A percentile compares a stretch with the other conserved stretches of the same genome.
These are phyloP conservation scores for Melanopsichium pennsylvanicum DNA, from an alignment of 1,284 basidiomycete genomes.

Conservation along the genomic window DNA sequence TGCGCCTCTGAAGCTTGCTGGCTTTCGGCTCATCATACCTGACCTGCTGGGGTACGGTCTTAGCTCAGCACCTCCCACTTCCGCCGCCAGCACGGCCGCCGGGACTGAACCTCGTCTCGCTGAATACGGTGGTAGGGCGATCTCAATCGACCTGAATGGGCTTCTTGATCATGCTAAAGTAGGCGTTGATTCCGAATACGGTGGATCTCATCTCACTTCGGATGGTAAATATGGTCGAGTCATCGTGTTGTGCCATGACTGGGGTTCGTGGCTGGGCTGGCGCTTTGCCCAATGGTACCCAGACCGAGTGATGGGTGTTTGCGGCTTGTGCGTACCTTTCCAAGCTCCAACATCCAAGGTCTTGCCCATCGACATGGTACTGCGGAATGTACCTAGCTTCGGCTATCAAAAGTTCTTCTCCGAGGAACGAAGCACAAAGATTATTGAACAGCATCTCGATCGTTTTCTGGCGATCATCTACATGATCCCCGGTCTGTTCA, in stretches of 20 bases:
- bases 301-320: conserved; percentile 48
- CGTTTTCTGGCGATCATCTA: conserved; percentile 51
- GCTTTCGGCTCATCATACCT: conserved; percentile 51
- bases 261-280: conserved; percentile 57
- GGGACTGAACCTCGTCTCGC: conserved; percentile 32
- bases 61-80: conserved; percentile 35
- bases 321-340: conserved; percentile 50
- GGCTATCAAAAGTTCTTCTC: conserved; percentile 57
- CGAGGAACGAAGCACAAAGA: conserved; percentile 48
- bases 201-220: conserved; percentile 25
- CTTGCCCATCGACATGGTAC: conserved; percentile 36
- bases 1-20: conserved; percentile 36
- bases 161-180: conserved; percentile 48
- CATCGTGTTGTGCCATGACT: conserved; percentile 56
- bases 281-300: conserved; percentile 48
- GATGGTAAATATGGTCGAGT: conserved; percentile 42
- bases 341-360: conserved; percentile 34
- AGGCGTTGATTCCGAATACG: conserved; percentile 34
- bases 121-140: conserved; percentile 50
- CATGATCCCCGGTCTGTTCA: conserved; percentile 46
- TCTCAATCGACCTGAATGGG: conserved; percentile 50
- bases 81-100: conserved; percentile 14
- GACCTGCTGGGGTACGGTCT: conserved; percentile 55
- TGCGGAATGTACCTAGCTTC: conserved; percentile 45
- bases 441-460: conserved; percentile 49